Evolutionary conservation across 1,139 yeast genomes (phyloP).

Genomic region (Pichia sp.): DNA sequence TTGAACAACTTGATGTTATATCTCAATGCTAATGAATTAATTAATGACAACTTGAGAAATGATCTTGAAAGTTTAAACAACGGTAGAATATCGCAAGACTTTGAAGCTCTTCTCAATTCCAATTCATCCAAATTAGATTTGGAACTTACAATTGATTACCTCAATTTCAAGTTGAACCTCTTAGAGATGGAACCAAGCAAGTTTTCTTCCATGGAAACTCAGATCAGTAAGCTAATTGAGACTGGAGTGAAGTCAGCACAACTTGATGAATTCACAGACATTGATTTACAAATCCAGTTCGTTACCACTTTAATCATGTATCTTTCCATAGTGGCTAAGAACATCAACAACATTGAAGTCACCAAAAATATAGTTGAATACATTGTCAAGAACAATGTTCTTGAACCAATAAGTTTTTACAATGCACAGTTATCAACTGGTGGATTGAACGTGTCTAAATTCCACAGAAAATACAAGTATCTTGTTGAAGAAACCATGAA

Average conservation of each 20-base stretch:
- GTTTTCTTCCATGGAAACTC: constrained; percentile 1
- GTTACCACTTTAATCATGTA: constrained; percentile 34
- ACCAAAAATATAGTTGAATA: constrained; percentile 18
- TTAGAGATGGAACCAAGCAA: constrained; percentile 9
- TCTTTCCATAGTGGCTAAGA: constrained; percentile 45
- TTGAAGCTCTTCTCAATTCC: neutral
- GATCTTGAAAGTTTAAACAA: constrained; percentile 6
- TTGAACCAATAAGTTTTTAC: constrained; percentile 17
- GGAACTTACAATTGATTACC: constrained; percentile 17
- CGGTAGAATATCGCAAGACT: constrained; percentile 5
- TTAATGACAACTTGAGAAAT: constrained; percentile 8
- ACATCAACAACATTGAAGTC: constrained; percentile 11
- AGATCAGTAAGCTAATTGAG: constrained; percentile 7
- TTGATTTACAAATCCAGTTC: constrained; percentile 13
- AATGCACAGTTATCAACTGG: constrained; percentile 9
- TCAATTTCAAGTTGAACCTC: constrained; percentile 16
- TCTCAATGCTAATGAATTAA: constrained; percentile 23
- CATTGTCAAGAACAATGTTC: constrained; percentile 19
- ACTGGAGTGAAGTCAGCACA: constrained; percentile 4
- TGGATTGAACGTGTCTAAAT: constrained; percentile 11
- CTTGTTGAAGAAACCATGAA: constrained; percentile 33
- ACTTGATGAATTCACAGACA: constrained; percentile 6
- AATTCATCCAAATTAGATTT: constrained; percentile 1
- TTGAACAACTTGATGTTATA: constrained; percentile 41
- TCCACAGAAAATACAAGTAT: constrained; percentile 20